Evolutionary conservation across 352 stramenopile genomes (phyloP).

Genomic region (Thraustochytrium sp.): DNA sequence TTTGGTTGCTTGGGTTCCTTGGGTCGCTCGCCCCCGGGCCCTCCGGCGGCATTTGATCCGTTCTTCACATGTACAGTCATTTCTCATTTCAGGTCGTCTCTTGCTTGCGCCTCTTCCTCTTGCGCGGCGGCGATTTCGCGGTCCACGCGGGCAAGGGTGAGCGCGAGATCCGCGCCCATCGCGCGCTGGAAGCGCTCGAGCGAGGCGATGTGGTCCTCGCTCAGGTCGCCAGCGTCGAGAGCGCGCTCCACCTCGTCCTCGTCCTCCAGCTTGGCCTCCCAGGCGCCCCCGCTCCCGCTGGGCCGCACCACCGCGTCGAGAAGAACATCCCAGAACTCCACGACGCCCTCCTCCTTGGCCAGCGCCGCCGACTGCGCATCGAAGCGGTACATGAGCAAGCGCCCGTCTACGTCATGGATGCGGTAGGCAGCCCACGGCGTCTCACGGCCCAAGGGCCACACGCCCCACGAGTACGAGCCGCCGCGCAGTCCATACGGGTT

Average conservation of each 20-base stretch:
- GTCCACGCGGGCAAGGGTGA: neutral
- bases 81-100: too few species aligned
- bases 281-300: neutral
- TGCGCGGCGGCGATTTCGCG: neutral
- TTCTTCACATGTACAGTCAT: too few species aligned
- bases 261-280: neutral
- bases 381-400: neutral
- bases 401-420: neutral
- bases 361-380: neutral
- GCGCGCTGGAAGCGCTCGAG: neutral
- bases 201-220: neutral
- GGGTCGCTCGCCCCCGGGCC: too few species aligned
- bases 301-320: neutral
- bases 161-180: neutral
- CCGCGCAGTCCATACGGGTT: neutral
- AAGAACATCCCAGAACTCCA: conserved; percentile 11
- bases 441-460: neutral
- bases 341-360: neutral
- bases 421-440: neutral
- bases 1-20: too few species aligned
- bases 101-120: neutral
- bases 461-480: conserved; percentile 15
- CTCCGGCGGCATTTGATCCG: too few species aligned
- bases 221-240: neutral
- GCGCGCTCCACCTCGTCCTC: neutral